Evolutionary conservation across 352 stramenopile genomes (phyloP).

Genomic region (Nothophytophthora sp.): DNA sequence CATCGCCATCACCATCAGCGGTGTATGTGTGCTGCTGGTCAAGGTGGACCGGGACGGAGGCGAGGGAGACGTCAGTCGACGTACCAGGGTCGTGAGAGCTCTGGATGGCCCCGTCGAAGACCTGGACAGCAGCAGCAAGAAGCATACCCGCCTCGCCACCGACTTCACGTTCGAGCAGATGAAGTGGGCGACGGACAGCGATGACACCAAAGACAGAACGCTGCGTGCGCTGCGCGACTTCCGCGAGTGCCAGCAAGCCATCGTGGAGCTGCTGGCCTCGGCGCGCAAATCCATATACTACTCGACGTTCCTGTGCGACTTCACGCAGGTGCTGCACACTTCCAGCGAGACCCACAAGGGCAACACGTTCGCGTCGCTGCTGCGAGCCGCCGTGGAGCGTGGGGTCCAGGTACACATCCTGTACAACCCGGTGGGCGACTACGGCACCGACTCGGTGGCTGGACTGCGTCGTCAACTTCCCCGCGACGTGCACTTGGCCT

Average conservation of each 20-base stretch:
- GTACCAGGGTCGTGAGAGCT: constrained; percentile 16
- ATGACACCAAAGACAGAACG: constrained; percentile 9
- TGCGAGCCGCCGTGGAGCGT: constrained; percentile 55
- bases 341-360: constrained; percentile 23
- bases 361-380: constrained; percentile 62
- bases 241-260: constrained; percentile 58
- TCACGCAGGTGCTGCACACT: constrained; percentile 52
- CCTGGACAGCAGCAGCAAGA: constrained; percentile 17
- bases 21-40: constrained; percentile 60
- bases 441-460: constrained; percentile 61
- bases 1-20: constrained; percentile 57
- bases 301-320: constrained; percentile 83
- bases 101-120: constrained; percentile 27
- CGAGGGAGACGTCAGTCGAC: constrained; percentile 1
- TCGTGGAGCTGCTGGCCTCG: constrained; percentile 58
- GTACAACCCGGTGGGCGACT: constrained; percentile 77
- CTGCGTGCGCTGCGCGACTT: constrained; percentile 59
- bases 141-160: constrained; percentile 26
- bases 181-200: constrained; percentile 42
- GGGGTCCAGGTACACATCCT: constrained; percentile 70
- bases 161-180: constrained; percentile 70
- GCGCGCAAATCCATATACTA: constrained; percentile 70
- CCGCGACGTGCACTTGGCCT: constrained; percentile 48
- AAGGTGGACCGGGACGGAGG: constrained; percentile 45
- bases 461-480: constrained; percentile 51